These are phyloP conservation scores for Populus tremula DNA, from an alignment of 345 rosid species.

Conservation along the genomic window DNA sequence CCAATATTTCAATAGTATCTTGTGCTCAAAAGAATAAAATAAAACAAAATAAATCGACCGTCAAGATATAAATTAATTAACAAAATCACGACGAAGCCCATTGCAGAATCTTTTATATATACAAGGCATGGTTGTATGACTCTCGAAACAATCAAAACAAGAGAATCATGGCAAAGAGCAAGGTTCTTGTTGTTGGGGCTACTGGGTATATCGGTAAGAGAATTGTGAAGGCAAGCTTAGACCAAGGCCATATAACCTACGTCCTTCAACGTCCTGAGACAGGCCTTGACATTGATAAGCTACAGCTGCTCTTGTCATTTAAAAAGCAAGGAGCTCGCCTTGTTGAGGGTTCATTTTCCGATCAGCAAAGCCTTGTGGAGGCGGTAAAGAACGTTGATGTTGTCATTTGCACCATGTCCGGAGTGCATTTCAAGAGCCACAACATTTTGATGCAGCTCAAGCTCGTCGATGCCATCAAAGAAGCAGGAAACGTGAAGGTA, in stretches of 20 bases:
- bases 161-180: constrained; percentile 36
- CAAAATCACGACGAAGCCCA: background rate
- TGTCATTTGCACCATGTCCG: constrained; percentile 62
- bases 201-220: constrained; percentile 61
- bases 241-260: constrained; percentile 48
- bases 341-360: constrained; percentile 47
- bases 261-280: constrained; percentile 55
- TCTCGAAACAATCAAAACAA: background rate
- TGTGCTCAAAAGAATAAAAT: background rate
- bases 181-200: constrained; percentile 59
- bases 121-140: background rate
- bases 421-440: constrained; percentile 56
- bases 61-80: background rate
- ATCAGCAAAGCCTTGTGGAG: constrained; percentile 41
- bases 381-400: constrained; percentile 58
- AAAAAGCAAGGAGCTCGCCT: constrained; percentile 56
- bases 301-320: constrained; percentile 47
- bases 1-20: background rate
- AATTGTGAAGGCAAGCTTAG: constrained; percentile 57
- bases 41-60: background rate
- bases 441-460: constrained; percentile 53
- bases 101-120: background rate
- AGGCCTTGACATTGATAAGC: constrained; percentile 63
- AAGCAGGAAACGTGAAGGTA: constrained; percentile 69
- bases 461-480: constrained; percentile 62